These are phyloP conservation scores for Echium plantagineum DNA, from an alignment of 257 asterid species.

Conservation along the genomic window DNA sequence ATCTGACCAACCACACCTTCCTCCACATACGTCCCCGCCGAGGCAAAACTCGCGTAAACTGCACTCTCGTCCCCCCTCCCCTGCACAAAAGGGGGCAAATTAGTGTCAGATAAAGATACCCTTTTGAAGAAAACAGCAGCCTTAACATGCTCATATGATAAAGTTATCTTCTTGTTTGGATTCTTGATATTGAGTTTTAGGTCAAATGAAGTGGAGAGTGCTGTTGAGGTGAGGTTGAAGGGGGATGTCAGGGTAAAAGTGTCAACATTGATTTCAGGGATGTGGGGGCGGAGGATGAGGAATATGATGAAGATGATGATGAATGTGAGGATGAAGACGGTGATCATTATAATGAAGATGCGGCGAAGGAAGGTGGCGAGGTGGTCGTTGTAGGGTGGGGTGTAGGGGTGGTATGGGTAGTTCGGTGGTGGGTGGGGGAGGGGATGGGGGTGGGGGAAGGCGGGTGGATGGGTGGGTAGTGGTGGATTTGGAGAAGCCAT, in stretches of 20 bases:
- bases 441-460: conserved; percentile 35
- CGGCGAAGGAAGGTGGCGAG: conserved; percentile 74
- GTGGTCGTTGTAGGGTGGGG: conserved; percentile 25
- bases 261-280: conserved; percentile 73
- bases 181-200: conserved; percentile 51
- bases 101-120: conserved; percentile 31
- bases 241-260: conserved; percentile 38
- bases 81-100: conserved; percentile 58
- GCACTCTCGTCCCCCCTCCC: conserved; percentile 45
- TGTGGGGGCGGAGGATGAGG: conserved; percentile 78
- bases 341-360: conserved; percentile 43
- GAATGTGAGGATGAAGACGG: conserved; percentile 38
- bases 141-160: conserved; percentile 39
- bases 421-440: conserved; percentile 23
- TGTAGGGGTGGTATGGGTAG: conserved; percentile 19
- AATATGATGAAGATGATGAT: conserved; percentile 57
- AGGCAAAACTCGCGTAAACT: conserved; percentile 47
- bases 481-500: not conserved
- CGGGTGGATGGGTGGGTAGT: conserved; percentile 37
- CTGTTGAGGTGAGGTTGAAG: conserved; percentile 29
- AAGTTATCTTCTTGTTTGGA: conserved; percentile 64
- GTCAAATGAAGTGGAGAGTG: conserved; percentile 43
- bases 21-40: conserved; percentile 38
- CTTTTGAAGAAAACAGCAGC: conserved; percentile 28
- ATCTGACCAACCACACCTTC: conserved; percentile 33